Base-by-base conservation (phyloP, 202 grass and related monocot genomes). In the Panicum hallii region DNA sequence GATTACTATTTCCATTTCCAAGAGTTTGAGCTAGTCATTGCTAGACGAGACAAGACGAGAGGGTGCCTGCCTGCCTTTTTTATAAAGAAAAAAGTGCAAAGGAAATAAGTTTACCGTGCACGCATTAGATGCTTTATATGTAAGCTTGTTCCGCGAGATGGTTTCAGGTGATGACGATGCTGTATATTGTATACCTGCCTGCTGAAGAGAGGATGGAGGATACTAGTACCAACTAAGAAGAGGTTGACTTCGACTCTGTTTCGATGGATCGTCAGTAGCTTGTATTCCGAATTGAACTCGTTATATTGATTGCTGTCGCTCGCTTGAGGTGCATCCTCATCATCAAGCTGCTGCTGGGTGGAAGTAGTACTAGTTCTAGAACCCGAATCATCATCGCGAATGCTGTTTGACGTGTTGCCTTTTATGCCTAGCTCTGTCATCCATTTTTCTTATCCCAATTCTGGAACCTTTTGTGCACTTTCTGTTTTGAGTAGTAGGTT, bases 401-500 rank as follows among this genome's bases (percentile, higher is more conserved):
- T 61, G 57, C 23, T 58, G 4, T 7, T 70, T 28, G n/a, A 23
- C n/a, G n/a, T 70, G 20, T 47, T 48, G 11, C 2, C 23, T 71
- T 48, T 48, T 48, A 48, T 46, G 42, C 5, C 5, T 38, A 38
- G 36, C 36, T 11, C 8, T 4, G 17, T 4, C 23, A 45, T 8
- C n/a, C 44, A 9, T 6, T 53, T 56, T 36, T 73, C 5, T 53
- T 73, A 19, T 36, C 47, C 11, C 7, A 26, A 38, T 38, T 53
- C 3, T 19, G 14, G 65, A 32, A 36, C 30, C 8, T 9, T 11
- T 43, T 42, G 5, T 67, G 65, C 65, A 43, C 65, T 67, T 67
- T 67, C 65, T 67, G 65, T 67, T 67, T 67, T 67, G 38, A 20
- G 16, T n/a, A 42, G 63, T 66, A 11, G 20, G 63, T 66, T 66